A percentile compares a stretch with the other conserved stretches of the same genome.
phyloP scores from a whole-genome alignment of 2,329 filamentous ascomycete genomes.

The Parascedosporium putredinis region DNA sequence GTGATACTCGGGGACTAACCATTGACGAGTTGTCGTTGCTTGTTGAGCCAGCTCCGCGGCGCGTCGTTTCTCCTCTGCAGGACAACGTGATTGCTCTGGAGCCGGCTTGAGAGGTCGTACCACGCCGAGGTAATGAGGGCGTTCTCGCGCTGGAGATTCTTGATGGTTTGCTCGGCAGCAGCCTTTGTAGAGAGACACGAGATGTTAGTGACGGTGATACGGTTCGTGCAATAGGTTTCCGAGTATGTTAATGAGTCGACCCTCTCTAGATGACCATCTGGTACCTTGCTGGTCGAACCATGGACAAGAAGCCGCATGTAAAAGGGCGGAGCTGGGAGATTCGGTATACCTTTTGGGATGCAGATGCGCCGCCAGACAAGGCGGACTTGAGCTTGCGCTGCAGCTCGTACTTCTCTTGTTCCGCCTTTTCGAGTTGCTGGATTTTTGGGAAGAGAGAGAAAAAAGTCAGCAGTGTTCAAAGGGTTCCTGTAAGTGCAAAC shows the following conservation, averaged over 20 bases:
- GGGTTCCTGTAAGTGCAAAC: too few species aligned
- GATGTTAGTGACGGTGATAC: background rate
- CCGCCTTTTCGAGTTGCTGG: conserved; percentile 49
- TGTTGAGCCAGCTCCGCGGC: conserved; percentile 74
- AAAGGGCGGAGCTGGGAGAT: conserved; percentile 6
- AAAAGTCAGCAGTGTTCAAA: background rate
- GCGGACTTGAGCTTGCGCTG: conserved; percentile 44
- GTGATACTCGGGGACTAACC: background rate
- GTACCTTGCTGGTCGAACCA: too few species aligned
- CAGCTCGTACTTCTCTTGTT: conserved; percentile 45
- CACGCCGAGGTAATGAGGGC: conserved; percentile 71
- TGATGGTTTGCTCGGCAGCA: conserved; percentile 44
- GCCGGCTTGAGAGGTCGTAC: conserved; percentile 68
- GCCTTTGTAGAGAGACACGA: conserved; percentile 24
- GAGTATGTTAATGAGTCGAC: background rate
- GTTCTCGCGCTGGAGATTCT: conserved; percentile 68
- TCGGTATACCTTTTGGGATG: conserved; percentile 41
- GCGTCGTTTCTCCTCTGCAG: conserved; percentile 64
- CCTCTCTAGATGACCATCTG: too few species aligned
- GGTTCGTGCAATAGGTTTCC: background rate
- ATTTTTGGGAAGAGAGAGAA: too few species aligned
- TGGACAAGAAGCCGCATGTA: too few species aligned
- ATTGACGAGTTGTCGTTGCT: conserved; percentile 65
- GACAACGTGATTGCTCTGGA: conserved; percentile 76
- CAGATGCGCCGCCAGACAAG: conserved; percentile 36